Conservation (phyloP, 2,329 filamentous ascomycete genomes). For the Neonectria faginata region DNA sequence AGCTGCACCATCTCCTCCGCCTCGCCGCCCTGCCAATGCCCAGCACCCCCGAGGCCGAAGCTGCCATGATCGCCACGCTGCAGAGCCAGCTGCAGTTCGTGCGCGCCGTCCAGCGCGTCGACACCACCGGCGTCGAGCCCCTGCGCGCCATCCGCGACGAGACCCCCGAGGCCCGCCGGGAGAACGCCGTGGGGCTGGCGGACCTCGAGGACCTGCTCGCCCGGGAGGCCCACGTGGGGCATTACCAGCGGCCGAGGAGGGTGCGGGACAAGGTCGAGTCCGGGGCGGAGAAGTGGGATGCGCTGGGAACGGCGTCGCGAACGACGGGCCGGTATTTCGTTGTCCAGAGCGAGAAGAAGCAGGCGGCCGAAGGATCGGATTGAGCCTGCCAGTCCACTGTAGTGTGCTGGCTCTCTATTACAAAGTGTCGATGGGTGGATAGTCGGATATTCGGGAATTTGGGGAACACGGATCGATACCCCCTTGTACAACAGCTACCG, state of each 20-base stretch:
- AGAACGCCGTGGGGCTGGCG: conserved; percentile 69
- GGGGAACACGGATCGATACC: conserved; percentile 30
- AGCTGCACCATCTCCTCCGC: conserved; percentile 86
- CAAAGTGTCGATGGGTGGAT: background rate
- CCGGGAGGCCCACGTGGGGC: conserved; percentile 71
- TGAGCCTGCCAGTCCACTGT: conserved; percentile 9
- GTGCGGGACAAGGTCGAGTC: conserved; percentile 52
- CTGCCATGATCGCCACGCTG: conserved; percentile 78
- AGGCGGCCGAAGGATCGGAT: conserved; percentile 39
- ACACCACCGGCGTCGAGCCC: conserved; percentile 79
- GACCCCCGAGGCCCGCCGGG: conserved; percentile 70
- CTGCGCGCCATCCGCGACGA: conserved; percentile 86
- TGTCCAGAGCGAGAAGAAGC: conserved; percentile 71
- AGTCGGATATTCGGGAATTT: background rate
- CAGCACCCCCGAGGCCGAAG: conserved; percentile 69
- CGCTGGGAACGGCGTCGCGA: conserved; percentile 72
- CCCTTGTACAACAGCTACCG: conserved; percentile 22
- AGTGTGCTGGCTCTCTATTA: conserved; percentile 13
- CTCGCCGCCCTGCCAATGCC: conserved; percentile 89
- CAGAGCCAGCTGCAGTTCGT: conserved; percentile 91
- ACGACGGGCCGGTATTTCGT: conserved; percentile 81
- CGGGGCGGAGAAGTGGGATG: conserved; percentile 75
- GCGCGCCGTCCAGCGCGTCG: conserved; percentile 82
- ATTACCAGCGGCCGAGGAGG: conserved; percentile 59
- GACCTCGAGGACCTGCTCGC: conserved; percentile 67